Percentiles rank a stretch among this genome's conserved stretches.
phyloP scores from a whole-genome alignment of 1,284 basidiomycete genomes.

The Malassezia arunalokei region DNA sequence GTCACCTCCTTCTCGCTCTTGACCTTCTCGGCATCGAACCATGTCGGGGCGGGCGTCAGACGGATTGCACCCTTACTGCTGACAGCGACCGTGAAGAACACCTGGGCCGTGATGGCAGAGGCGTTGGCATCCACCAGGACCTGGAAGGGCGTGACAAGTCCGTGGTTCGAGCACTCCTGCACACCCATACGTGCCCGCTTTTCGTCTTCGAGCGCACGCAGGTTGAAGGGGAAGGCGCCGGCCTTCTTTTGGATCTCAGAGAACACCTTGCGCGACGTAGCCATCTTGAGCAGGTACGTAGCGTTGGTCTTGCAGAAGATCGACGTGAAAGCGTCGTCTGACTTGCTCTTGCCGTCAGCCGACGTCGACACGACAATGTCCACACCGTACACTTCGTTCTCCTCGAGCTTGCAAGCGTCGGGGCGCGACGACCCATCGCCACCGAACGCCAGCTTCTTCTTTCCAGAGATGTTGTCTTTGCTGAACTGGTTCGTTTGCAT shows the following conservation, averaged over 20 bases:
- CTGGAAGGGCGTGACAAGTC: slow-evolving; percentile 76
- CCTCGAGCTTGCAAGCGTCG: slow-evolving; percentile 50
- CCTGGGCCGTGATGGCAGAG: slow-evolving; percentile 55
- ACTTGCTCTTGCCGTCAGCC: slow-evolving; percentile 53
- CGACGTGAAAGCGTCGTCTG: slow-evolving; percentile 76
- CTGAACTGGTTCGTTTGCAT: slow-evolving; percentile 88
- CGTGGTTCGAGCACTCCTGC: slow-evolving; percentile 87
- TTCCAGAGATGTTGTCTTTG: slow-evolving; percentile 67
- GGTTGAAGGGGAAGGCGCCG: slow-evolving; percentile 92
- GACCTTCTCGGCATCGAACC: slow-evolving; percentile 85
- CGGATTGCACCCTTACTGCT: slow-evolving; percentile 61
- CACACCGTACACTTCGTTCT: slow-evolving; percentile 90
- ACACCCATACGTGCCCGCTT: slow-evolving; percentile 87
- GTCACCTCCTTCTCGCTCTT: slow-evolving; percentile 56
- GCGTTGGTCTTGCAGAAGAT: slow-evolving; percentile 77
- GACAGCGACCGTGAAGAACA: slow-evolving; percentile 89
- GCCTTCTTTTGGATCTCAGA: slow-evolving; percentile 96
- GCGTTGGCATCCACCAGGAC: slow-evolving; percentile 49
- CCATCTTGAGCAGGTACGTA: slow-evolving; percentile 94
- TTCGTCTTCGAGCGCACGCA: slow-evolving; percentile 85
- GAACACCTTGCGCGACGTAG: slow-evolving; percentile 85
- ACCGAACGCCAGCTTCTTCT: slow-evolving; percentile 38
- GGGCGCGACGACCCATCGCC: slow-evolving; percentile 30
- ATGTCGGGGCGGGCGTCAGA: slow-evolving; percentile 71
- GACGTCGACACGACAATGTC: slow-evolving; percentile 62